These are phyloP conservation scores for Pyricularia grisea DNA, from an alignment of 2,329 filamentous ascomycete genomes.

Conservation along the genomic window DNA sequence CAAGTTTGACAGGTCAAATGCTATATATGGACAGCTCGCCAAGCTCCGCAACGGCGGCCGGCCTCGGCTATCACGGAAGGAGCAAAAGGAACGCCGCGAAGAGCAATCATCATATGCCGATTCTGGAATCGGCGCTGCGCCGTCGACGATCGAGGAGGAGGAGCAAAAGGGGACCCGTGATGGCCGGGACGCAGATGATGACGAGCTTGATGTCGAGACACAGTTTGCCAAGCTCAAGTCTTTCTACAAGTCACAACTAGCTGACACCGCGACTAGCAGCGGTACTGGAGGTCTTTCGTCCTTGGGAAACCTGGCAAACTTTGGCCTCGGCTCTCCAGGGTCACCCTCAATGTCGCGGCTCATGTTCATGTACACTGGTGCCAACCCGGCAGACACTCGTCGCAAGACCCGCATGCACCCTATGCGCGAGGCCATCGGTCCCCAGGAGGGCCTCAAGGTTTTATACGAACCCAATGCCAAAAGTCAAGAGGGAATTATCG, in stretches of 20 bases:
- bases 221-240: conserved; percentile 65
- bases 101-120: conserved; percentile 22
- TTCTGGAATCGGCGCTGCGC: neutral
- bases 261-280: conserved; percentile 39
- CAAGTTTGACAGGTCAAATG: conserved; percentile 80
- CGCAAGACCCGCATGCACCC: conserved; percentile 56
- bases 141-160: neutral
- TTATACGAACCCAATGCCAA: conserved; percentile 16
- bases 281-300: conserved; percentile 37
- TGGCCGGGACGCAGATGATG: conserved; percentile 22
- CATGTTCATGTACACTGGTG: conserved; percentile 75
- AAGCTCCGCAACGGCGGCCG: conserved; percentile 57
- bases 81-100: conserved; percentile 41
- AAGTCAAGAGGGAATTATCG: neutral
- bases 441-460: conserved; percentile 59
- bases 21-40: conserved; percentile 71
- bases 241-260: conserved; percentile 76
- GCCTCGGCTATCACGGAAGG: conserved; percentile 38
- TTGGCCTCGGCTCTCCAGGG: conserved; percentile 65
- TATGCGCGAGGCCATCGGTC: conserved; percentile 70
- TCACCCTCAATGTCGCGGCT: conserved; percentile 64
- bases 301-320: conserved; percentile 23
- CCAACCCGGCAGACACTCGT: conserved; percentile 52
- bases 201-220: conserved; percentile 51
- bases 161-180: conserved; percentile 7